phyloP scores from a whole-genome alignment of 805 yeast genomes.

The Candida stauntonica region DNA sequence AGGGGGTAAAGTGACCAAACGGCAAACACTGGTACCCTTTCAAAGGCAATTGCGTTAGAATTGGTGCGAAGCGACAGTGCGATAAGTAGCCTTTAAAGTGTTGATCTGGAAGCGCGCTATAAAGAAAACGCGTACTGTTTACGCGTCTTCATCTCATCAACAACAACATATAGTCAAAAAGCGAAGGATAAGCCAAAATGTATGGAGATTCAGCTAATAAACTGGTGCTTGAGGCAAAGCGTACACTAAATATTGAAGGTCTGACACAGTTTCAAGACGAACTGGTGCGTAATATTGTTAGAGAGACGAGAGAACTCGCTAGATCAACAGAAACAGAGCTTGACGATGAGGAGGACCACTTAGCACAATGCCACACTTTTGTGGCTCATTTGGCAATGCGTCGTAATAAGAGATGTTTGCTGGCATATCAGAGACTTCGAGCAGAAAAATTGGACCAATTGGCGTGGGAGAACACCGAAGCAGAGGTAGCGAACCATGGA shows the following conservation, averaged over 20 bases:
- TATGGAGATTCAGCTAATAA: conserved; percentile 86
- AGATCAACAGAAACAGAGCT: conserved; percentile 20
- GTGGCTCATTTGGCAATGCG: conserved; percentile 45
- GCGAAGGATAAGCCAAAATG: too few species aligned
- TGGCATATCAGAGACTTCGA: conserved; percentile 77
- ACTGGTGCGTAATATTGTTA: conserved; percentile 59
- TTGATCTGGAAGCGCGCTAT: too few species aligned
- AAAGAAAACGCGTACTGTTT: too few species aligned
- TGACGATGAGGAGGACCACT: conserved; percentile 6
- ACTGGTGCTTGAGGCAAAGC: conserved; percentile 78
- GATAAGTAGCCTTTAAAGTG: too few species aligned
- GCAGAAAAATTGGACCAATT: conserved; percentile 61
- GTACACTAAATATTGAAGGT: conserved; percentile 60
- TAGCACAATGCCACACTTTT: conserved; percentile 13
- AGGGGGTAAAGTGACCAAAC: not conserved
- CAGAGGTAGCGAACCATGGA: conserved; percentile 59
- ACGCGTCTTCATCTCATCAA: too few species aligned
- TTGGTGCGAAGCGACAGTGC: too few species aligned
- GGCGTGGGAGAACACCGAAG: conserved; percentile 65
- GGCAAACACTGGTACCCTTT: not conserved
- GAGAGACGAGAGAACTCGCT: conserved; percentile 66
- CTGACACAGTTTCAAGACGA: conserved; percentile 73
- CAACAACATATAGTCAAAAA: not conserved
- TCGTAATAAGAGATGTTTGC: conserved; percentile 81
- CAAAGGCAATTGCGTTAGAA: not conserved